Evolutionary conservation across 2,329 filamentous ascomycete species (phyloP).

Genomic region (Paecilomyces dactylethromorphus): DNA sequence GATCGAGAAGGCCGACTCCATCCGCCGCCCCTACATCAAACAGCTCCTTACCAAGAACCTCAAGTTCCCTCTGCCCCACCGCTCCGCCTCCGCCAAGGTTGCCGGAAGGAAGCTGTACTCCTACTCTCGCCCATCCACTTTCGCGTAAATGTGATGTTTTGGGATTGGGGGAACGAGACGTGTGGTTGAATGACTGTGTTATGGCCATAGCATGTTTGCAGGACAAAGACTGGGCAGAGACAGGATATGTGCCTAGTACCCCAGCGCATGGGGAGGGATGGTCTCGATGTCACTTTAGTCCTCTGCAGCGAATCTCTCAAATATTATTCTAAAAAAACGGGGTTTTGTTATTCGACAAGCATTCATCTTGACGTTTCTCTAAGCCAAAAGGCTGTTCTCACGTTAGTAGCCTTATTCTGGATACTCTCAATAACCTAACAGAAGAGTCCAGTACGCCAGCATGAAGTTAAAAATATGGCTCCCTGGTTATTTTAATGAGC

Average conservation of each 20-base stretch:
- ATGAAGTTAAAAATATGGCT: no score
- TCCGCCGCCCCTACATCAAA: constrained; percentile 99
- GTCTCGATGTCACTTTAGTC: constrained; percentile 34
- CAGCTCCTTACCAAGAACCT: constrained; percentile 93
- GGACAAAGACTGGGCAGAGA: constrained; percentile 28
- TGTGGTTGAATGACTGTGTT: constrained; percentile 37
- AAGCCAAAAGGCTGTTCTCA: no score
- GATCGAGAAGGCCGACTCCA: constrained; percentile 85
- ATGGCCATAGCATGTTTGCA: constrained; percentile 37
- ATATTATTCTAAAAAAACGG: constrained; percentile 34
- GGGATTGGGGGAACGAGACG: constrained; percentile 28
- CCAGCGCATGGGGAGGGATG: constrained; percentile 26
- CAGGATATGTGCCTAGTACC: constrained; percentile 27
- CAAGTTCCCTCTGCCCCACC: constrained; percentile 98
- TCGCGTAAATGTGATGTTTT: constrained; percentile 67
- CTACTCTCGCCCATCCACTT: constrained; percentile 89
- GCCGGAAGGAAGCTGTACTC: constrained; percentile 85
- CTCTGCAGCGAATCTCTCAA: constrained; percentile 33
- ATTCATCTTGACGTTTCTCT: background rate
- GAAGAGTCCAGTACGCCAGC: no score
- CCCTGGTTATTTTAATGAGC: no score
- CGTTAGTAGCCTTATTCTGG: background rate
- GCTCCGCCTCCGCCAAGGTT: constrained; percentile 74
- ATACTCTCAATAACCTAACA: no score
- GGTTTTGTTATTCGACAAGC: constrained; percentile 19